Evolutionary conservation across 352 stramenopile genomes (phyloP).

Genomic region (Globisporangium sylvaticum): DNA sequence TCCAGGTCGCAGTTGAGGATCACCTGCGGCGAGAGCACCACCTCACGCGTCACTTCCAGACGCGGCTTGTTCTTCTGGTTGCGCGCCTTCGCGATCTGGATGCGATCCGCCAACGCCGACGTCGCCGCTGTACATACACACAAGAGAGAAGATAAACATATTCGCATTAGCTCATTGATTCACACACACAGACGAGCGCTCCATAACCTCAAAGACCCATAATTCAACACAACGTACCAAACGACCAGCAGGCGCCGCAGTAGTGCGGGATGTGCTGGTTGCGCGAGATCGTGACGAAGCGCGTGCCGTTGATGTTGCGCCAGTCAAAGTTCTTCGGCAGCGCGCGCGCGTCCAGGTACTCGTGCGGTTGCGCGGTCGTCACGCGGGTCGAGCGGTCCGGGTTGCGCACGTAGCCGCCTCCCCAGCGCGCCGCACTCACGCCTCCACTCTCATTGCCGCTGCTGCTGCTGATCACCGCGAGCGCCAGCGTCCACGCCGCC

Average conservation of each 20-base stretch:
- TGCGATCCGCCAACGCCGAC: constrained; percentile 82
- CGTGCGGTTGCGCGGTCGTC: constrained; percentile 58
- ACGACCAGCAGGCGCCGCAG: constrained; percentile 88
- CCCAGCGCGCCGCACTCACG: constrained; percentile 10
- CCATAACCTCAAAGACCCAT: neutral
- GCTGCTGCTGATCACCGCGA: neutral
- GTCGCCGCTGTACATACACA: constrained; percentile 45
- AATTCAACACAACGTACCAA: constrained; percentile 46
- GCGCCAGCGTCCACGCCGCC: neutral
- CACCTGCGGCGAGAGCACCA: constrained; percentile 82
- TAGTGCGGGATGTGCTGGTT: constrained; percentile 89
- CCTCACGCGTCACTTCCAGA: constrained; percentile 69
- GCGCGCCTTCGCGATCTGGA: constrained; percentile 79
- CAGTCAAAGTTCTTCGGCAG: constrained; percentile 94
- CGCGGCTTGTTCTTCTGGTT: constrained; percentile 38
- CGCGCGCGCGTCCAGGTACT: constrained; percentile 53
- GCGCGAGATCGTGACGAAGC: constrained; percentile 78
- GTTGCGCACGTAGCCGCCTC: constrained; percentile 70
- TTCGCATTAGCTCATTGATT: neutral
- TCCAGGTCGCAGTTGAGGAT: constrained; percentile 88
- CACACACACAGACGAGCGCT: neutral
- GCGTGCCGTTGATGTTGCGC: constrained; percentile 80
- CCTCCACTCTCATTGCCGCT: neutral
- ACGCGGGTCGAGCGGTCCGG: constrained; percentile 63
- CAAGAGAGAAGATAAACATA: constrained; percentile 2